Conservation (phyloP, 345 rosid genomes). For the Capsella bursapastoris region DNA sequence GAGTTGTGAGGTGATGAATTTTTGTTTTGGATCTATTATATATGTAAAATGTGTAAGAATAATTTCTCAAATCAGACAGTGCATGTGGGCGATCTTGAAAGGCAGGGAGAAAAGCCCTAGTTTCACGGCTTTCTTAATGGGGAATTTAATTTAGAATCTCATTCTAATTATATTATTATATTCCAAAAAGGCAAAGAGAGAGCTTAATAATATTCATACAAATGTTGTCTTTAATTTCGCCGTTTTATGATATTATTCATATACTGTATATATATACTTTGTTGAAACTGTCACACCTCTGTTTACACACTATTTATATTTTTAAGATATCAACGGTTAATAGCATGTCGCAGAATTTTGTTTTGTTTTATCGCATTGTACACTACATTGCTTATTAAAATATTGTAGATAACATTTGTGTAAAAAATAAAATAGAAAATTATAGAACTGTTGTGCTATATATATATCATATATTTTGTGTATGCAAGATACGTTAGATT, state of each 20-base stretch:
- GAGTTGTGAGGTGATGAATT: not conserved
- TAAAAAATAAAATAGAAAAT: too few species aligned
- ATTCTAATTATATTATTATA: slow-evolving; percentile 12
- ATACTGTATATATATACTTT: not conserved
- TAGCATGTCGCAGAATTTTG: not conserved
- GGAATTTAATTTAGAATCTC: slow-evolving; percentile 9
- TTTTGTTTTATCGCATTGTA: not conserved
- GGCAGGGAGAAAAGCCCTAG: slow-evolving; percentile 37
- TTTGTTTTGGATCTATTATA: slow-evolving; percentile 1
- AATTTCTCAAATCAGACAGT: slow-evolving; percentile 12
- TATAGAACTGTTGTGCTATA: too few species aligned
- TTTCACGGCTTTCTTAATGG: slow-evolving; percentile 39
- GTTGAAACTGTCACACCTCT: slow-evolving; percentile 8
- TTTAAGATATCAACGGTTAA: slow-evolving; percentile 2
- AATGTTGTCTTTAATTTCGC: slow-evolving; percentile 16
- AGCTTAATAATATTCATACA: slow-evolving; percentile 20
- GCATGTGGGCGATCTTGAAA: slow-evolving; percentile 34
- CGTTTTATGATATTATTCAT: slow-evolving; percentile 13
- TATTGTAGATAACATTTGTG: not conserved
- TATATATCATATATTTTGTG: too few species aligned
- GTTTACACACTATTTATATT: not conserved
- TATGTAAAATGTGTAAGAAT: slow-evolving; percentile 6
- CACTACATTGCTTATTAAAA: not conserved
- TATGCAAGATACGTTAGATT: too few species aligned
- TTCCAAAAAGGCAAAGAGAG: not conserved